These are phyloP conservation scores for Vitis hybrid DNA, from an alignment of 177 flowering plant species.

Conservation along the genomic window DNA sequence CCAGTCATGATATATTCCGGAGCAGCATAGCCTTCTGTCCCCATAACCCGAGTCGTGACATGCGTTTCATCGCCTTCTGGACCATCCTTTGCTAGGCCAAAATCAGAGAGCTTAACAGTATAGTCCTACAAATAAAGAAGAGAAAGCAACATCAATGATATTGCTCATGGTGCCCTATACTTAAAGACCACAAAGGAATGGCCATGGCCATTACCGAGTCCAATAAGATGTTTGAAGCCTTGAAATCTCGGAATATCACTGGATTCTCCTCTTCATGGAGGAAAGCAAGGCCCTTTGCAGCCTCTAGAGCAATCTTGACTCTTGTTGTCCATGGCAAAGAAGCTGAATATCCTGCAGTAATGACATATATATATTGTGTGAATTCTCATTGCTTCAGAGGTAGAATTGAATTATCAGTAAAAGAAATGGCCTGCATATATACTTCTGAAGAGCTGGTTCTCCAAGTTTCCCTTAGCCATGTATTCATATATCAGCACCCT, in stretches of 20 bases:
- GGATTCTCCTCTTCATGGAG: conserved; percentile 79
- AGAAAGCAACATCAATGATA: neutral
- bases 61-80: conserved; percentile 77
- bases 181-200: neutral
- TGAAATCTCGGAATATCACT: conserved; percentile 80
- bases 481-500: conserved; percentile 83
- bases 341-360: conserved; percentile 51
- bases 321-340: conserved; percentile 77
- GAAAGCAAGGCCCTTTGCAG: conserved; percentile 83
- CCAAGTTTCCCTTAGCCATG: conserved; percentile 74
- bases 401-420: no score
- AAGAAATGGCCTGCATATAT: conserved; percentile 2
- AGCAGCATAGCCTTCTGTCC: conserved; percentile 94
- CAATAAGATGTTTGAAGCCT: conserved; percentile 76
- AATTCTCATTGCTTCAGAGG: no score
- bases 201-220: conserved; percentile 50
- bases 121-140: conserved; percentile 47
- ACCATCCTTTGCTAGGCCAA: conserved; percentile 87
- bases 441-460: conserved; percentile 72
- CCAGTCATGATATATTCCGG: conserved; percentile 89
- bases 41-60: conserved; percentile 78
- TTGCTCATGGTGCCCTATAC: neutral
- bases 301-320: conserved; percentile 74
- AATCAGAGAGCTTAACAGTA: conserved; percentile 81
- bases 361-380: conserved; percentile 1